Base-by-base conservation (phyloP, 176 grass and related monocot genomes). In the Cenchrus purpureus region DNA sequence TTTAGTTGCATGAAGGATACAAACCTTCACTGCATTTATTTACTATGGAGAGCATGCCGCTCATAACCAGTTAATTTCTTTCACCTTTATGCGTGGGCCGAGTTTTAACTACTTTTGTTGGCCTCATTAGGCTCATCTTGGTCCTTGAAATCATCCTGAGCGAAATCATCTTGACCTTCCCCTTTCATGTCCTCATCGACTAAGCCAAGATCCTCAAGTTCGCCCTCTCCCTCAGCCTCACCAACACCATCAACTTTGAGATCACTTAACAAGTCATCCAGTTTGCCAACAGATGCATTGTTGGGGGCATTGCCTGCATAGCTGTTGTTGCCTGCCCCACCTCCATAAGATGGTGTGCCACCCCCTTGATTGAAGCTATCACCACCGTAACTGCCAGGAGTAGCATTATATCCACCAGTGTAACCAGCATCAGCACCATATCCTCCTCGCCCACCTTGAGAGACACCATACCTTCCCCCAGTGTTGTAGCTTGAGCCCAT, bases 71-170 rank as follows among this genome's bases (percentile, higher is more conserved):
- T 74, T 58, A 32, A 52, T 34, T 0, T 65, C 5, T 28, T 28
- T 6, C 4, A 50, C 12, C 54, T 60, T 60, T 28, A 49, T 69
- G 44, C 34, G 11, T 82, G 15, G 17, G 25, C 5, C 3, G 19
- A 17, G 1, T 34, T 34, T 88, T 50, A 92, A 43, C 79, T 79
- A 70, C 67, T 88, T 64, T 92, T 92, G 73, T 86, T 83, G 31
- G 83, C 87, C 68, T 89, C 84, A 50, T 91, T 50, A 51, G 82
- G 32, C 54, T 85, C 85, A 42, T 79, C 86, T 31, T 89, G 66
- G 13, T 89, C 80, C 68, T 92, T 89, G 12, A 80, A 83, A 79
- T 79, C 65, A 70, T 78, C 78, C 2, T 85, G 64, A 22, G 77
- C 29, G 10, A 75, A 12, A 12, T 73, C 86, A 43, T 91, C 56